These are phyloP conservation scores for Penicillium coprophilum DNA, from an alignment of 495 filamentous ascomycete species.

Conservation along the genomic window DNA sequence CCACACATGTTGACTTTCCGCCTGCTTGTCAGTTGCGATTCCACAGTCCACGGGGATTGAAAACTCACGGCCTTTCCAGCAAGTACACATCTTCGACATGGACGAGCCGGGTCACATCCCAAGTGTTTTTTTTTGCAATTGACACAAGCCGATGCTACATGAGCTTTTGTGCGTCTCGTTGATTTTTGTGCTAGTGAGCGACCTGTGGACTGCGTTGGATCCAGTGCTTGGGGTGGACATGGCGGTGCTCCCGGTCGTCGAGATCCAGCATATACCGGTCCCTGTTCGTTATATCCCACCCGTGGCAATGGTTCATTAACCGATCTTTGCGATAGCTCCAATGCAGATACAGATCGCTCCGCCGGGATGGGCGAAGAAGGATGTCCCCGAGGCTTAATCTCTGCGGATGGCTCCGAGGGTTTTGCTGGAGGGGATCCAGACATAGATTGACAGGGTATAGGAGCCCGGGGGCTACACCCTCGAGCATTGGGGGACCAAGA, in stretches of 20 bases:
- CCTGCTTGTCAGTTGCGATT: conserved; percentile 3
- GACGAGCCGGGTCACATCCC: conserved; percentile 66
- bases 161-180: conserved; percentile 85
- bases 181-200: conserved; percentile 55
- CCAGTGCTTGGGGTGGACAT: conserved; percentile 33
- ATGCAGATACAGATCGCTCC: conserved; percentile 31
- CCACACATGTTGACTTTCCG: conserved; percentile 75
- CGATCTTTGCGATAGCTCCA: conserved; percentile 13
- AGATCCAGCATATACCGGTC: conserved; percentile 26
- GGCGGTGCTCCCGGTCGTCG: conserved; percentile 25
- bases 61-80: conserved; percentile 64
- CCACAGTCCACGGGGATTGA: background rate
- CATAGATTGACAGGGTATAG: conserved; percentile 77
- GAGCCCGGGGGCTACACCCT: conserved; percentile 65
- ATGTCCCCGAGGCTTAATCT: conserved; percentile 54
- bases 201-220: conserved; percentile 21
- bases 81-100: conserved; percentile 61
- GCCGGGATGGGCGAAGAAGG: conserved; percentile 38
- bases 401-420: conserved; percentile 59
- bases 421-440: conserved; percentile 69
- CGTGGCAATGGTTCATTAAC: conserved; percentile 23
- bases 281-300: conserved; percentile 31
- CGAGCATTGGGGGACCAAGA: conserved; percentile 66
- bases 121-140: conserved; percentile 98
- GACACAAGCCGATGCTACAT: conserved; percentile 94